These are phyloP conservation scores for Aaosphaeria arxii DNA, from an alignment of 2,329 filamentous ascomycete species.

Conservation along the genomic window DNA sequence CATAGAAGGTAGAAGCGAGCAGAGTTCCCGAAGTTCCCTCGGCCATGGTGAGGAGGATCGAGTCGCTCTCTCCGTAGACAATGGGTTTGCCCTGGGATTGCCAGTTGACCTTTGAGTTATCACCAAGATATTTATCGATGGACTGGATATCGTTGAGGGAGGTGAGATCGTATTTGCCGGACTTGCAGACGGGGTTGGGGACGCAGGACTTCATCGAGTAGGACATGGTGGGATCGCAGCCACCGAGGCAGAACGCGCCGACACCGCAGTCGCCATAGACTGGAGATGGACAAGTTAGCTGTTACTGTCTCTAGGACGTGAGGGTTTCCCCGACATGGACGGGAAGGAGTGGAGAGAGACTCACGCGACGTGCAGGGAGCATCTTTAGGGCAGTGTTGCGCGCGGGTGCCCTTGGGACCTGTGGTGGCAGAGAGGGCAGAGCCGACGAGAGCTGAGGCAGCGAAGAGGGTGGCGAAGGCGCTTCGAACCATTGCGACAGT, in stretches of 20 bases:
- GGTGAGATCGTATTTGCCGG: conserved; percentile 69
- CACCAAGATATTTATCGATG: conserved; percentile 82
- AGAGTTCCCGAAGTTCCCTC: conserved; percentile 82
- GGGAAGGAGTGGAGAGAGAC: conserved; percentile 30
- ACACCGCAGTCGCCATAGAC: conserved; percentile 92
- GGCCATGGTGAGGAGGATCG: conserved; percentile 82
- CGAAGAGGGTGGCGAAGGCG: conserved; percentile 24
- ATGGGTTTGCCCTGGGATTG: conserved; percentile 77
- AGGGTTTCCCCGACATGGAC: conserved; percentile 27
- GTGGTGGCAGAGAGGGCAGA: conserved; percentile 19
- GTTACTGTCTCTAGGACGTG: not conserved
- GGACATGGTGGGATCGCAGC: conserved; percentile 86
- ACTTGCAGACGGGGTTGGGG: conserved; percentile 78
- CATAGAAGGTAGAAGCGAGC: conserved; percentile 77
- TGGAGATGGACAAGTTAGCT: conserved; percentile 39
- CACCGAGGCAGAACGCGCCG: conserved; percentile 92
- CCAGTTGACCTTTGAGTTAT: conserved; percentile 79
- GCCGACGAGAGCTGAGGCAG: conserved; percentile 22
- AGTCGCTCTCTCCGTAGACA: conserved; percentile 54
- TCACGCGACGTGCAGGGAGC: conserved; percentile 41
- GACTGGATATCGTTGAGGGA: conserved; percentile 66
- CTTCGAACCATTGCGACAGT: conserved; percentile 26
- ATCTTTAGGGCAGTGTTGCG: conserved; percentile 65
- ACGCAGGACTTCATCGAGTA: conserved; percentile 80
- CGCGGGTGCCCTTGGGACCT: conserved; percentile 38